Percentiles rank a stretch among this genome's conserved stretches.
Evolutionary conservation across 2,329 filamentous ascomycete species (phyloP).

Genomic region (Ambrosiella cleistominuta): DNA sequence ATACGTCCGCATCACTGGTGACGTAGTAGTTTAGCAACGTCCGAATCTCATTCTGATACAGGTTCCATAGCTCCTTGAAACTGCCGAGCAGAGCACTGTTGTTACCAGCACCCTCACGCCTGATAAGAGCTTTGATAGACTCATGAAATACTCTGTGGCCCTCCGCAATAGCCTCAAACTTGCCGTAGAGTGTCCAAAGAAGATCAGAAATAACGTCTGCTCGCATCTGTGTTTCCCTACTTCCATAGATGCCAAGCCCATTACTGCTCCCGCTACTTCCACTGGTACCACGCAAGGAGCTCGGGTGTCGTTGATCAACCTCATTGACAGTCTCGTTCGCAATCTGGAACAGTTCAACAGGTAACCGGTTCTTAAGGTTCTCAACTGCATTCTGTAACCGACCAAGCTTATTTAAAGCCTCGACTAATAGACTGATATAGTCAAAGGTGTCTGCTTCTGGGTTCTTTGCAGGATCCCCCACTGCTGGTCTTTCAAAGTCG

Average conservation of each 20-base stretch:
- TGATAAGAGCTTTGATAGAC: slow-evolving; percentile 69
- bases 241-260: slow-evolving; percentile 45
- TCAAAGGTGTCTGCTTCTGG: slow-evolving; percentile 91
- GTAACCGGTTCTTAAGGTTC: slow-evolving; percentile 77
- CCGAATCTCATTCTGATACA: slow-evolving; percentile 94
- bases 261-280: slow-evolving; percentile 27
- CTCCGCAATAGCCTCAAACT: slow-evolving; percentile 94
- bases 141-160: slow-evolving; percentile 89
- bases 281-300: slow-evolving; percentile 44
- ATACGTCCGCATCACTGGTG: slow-evolving; percentile 70
- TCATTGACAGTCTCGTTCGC: slow-evolving; percentile 92
- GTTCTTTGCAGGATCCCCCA: slow-evolving; percentile 81
- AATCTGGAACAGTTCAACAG: slow-evolving; percentile 82
- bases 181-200: slow-evolving; percentile 80
- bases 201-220: slow-evolving; percentile 81
- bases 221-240: slow-evolving; percentile 56
- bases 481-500: slow-evolving; percentile 42
- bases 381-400: slow-evolving; percentile 74
- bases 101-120: slow-evolving; percentile 55
- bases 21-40: slow-evolving; percentile 91
- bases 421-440: slow-evolving; percentile 74
- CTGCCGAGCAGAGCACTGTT: slow-evolving; percentile 56
- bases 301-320: slow-evolving; percentile 84
- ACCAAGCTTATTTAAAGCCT: slow-evolving; percentile 77
- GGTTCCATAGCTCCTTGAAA: slow-evolving; percentile 94